Conservation (phyloP, 2,329 filamentous ascomycete species). For the Fusarium succisae region DNA sequence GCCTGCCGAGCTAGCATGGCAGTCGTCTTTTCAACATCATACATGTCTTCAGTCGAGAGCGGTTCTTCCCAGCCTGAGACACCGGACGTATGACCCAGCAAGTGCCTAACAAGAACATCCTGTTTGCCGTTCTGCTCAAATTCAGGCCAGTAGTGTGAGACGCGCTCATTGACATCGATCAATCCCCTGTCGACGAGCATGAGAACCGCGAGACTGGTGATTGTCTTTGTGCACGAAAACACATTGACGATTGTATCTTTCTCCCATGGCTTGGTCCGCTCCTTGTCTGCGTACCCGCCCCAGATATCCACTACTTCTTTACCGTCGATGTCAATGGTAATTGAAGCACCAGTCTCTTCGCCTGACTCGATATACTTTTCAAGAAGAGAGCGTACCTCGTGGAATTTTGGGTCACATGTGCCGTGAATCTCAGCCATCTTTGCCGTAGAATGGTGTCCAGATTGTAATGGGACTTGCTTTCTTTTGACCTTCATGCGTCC, state of each 20-base stretch:
- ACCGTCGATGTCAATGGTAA: neutral
- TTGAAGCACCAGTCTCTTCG: neutral
- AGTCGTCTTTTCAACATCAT: neutral
- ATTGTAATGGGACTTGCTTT: rapidly evolving
- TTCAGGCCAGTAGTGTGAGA: constrained; percentile 27
- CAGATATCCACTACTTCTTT: neutral
- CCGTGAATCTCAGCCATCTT: neutral
- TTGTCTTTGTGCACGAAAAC: constrained; percentile 21
- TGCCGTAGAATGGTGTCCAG: rapidly evolving
- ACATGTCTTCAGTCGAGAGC: neutral
- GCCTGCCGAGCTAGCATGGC: neutral
- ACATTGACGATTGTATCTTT: constrained; percentile 9
- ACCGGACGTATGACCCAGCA: constrained; percentile 10
- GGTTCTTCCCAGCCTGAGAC: constrained; percentile 1
- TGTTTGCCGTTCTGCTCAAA: constrained; percentile 26
- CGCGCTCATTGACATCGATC: neutral
- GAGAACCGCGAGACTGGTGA: constrained; percentile 22
- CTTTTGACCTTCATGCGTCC: neutral
- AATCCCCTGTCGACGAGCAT: constrained; percentile 16
- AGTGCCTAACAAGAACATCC: neutral
- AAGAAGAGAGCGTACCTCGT: neutral
- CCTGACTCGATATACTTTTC: neutral
- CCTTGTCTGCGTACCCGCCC: neutral
- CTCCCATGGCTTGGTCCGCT: neutral
- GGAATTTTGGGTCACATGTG: neutral